phyloP scores from a whole-genome alignment of 106 monocot species.

The Apostasia shenzhenica region DNA sequence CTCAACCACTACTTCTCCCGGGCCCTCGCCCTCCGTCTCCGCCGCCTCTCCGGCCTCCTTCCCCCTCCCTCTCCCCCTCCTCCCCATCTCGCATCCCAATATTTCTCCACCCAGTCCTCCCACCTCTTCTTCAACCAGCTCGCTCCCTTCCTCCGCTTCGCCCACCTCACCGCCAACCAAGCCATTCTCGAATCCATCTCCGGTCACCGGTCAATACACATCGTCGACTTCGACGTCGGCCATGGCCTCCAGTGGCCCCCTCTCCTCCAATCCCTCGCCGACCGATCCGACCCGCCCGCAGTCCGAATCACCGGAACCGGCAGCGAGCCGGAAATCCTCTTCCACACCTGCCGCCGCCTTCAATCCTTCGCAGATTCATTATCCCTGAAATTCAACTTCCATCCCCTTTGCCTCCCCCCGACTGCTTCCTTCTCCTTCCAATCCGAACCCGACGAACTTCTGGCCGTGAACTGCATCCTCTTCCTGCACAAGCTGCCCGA shows the following conservation, averaged over 20 bases:
- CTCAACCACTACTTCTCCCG: conserved; percentile 54
- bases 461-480: conserved; percentile 67
- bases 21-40: conserved; percentile 51
- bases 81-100: conserved; percentile 15
- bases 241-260: conserved; percentile 97
- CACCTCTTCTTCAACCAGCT: conserved; percentile 72
- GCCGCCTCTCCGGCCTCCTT: conserved; percentile 7
- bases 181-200: conserved; percentile 82
- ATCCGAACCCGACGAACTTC: conserved; percentile 39
- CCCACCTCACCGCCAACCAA: conserved; percentile 96
- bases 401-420: conserved; percentile 48
- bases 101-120: conserved; percentile 20
- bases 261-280: conserved; percentile 87
- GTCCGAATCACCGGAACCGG: conserved; percentile 83
- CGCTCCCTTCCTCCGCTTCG: conserved; percentile 87
- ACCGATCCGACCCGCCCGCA: conserved; percentile 48
- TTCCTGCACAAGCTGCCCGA: conserved; percentile 65
- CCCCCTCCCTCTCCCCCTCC: conserved; percentile 5
- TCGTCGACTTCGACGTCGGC: conserved; percentile 74
- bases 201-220: conserved; percentile 46
- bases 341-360: conserved; percentile 64
- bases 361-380: conserved; percentile 59
- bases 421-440: conserved; percentile 6
- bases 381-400: conserved; percentile 69
- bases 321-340: conserved; percentile 43